These are phyloP conservation scores for Lecanicillium sp. DNA, from an alignment of 2,329 filamentous ascomycete species.

Conservation along the genomic window DNA sequence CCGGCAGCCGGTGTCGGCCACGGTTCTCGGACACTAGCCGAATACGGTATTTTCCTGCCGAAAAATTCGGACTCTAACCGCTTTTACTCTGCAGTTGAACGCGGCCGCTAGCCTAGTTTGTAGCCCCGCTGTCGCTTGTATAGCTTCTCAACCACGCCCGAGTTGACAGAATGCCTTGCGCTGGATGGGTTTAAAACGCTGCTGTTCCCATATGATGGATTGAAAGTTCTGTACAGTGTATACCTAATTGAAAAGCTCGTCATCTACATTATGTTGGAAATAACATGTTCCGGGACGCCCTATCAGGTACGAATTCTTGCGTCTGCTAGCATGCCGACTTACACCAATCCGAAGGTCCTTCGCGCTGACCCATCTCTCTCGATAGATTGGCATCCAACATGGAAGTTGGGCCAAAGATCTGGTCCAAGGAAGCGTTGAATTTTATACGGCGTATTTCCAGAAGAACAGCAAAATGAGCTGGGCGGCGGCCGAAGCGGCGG, in stretches of 20 bases:
- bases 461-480: slow-evolving; percentile 3
- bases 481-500: neutral
- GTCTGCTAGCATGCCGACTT: neutral
- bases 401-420: slow-evolving; percentile 2
- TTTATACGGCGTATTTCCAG: slow-evolving; percentile 1
- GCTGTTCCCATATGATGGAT: no score
- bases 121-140: no score
- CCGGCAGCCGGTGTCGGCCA: no score
- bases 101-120: no score
- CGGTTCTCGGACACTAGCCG: no score
- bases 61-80: neutral
- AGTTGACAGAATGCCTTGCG: no score
- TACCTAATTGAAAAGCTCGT: neutral
- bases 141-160: no score
- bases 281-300: slow-evolving; percentile 1
- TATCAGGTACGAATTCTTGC: slow-evolving; percentile 3
- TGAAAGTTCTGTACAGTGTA: no score
- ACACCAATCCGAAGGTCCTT: neutral
- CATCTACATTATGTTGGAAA: slow-evolving; percentile 4
- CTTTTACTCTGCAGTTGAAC: no score
- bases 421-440: slow-evolving; percentile 2
- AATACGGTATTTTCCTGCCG: no score
- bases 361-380: neutral
- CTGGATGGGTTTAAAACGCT: no score
- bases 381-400: slow-evolving; percentile 2